These are phyloP conservation scores for Trichoderma cornu-damae DNA, from an alignment of 2,329 filamentous ascomycete species.

Conservation along the genomic window DNA sequence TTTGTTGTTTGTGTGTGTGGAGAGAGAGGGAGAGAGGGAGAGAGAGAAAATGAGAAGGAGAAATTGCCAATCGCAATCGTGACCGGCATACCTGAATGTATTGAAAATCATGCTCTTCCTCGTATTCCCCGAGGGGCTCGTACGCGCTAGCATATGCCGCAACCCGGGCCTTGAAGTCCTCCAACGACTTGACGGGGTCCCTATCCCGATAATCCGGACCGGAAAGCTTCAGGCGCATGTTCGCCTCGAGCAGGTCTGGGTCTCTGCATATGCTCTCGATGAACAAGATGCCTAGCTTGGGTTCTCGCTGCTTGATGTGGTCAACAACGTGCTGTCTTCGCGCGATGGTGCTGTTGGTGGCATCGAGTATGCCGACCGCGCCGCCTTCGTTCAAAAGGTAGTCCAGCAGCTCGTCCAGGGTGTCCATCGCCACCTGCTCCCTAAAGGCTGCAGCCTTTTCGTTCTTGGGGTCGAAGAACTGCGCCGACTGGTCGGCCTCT, in stretches of 20 bases:
- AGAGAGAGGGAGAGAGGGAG: too few species aligned
- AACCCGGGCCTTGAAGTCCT: constrained; percentile 89
- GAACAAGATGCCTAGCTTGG: constrained; percentile 85
- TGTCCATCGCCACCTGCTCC: constrained; percentile 88
- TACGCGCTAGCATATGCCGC: constrained; percentile 93
- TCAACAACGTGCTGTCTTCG: constrained; percentile 79
- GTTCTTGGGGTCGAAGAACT: constrained; percentile 91
- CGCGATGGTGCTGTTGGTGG: constrained; percentile 90
- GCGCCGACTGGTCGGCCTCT: constrained; percentile 78
- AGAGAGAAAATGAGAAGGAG: too few species aligned
- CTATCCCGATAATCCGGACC: constrained; percentile 95
- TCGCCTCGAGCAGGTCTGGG: constrained; percentile 77
- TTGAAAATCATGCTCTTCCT: constrained; percentile 84
- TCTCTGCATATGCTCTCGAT: constrained; percentile 93
- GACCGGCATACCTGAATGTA: constrained; percentile 66
- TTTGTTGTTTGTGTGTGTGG: too few species aligned
- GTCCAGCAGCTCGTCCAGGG: constrained; percentile 83
- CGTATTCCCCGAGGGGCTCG: constrained; percentile 80
- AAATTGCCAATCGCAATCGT: background rate
- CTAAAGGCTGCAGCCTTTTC: constrained; percentile 73
- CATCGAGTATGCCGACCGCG: constrained; percentile 91
- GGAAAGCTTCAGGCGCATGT: constrained; percentile 94
- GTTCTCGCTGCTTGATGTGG: constrained; percentile 74
- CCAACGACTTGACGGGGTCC: constrained; percentile 76
- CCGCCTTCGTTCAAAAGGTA: constrained; percentile 80